A percentile compares a stretch with the other conserved stretches of the same genome.
These are phyloP conservation scores for Avena insularis DNA, from an alignment of 176 grass and related monocot species.

Conservation along the genomic window DNA sequence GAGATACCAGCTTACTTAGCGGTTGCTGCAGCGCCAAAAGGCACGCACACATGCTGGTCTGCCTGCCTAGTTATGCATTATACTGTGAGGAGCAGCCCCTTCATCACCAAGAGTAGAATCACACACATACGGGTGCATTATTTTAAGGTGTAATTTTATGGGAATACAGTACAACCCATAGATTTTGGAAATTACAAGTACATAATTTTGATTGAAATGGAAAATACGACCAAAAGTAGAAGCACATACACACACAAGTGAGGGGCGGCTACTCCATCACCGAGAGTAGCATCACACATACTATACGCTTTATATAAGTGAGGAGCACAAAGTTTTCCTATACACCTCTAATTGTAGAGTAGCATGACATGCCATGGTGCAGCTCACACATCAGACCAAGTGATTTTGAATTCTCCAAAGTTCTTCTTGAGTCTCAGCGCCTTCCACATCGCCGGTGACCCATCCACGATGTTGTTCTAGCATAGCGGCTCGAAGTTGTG, in stretches of 20 bases:
- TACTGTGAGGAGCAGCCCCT: too few species aligned
- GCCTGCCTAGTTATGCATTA: too few species aligned
- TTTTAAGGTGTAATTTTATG: background rate
- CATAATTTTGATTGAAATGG: background rate
- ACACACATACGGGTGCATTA: background rate
- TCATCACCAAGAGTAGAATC: too few species aligned
- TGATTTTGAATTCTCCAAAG: conserved; percentile 50
- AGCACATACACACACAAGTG: background rate
- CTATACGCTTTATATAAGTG: background rate
- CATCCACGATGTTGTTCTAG: conserved; percentile 55
- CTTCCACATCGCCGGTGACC: conserved; percentile 60
- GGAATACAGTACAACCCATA: background rate
- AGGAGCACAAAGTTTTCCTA: background rate
- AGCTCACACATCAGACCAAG: conserved; percentile 60
- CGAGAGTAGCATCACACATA: background rate
- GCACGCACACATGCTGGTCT: too few species aligned
- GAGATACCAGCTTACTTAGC: too few species aligned
- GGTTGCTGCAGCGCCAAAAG: too few species aligned
- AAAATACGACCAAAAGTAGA: background rate
- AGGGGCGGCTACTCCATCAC: background rate
- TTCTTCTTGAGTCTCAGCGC: conserved; percentile 42
- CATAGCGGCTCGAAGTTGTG: conserved; percentile 69
- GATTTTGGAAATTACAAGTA: background rate
- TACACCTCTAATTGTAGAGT: background rate
- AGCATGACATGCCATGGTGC: background rate